Conservation (phyloP, 2,329 filamentous ascomycete species). For the Phyllosticta citriasiana region DNA sequence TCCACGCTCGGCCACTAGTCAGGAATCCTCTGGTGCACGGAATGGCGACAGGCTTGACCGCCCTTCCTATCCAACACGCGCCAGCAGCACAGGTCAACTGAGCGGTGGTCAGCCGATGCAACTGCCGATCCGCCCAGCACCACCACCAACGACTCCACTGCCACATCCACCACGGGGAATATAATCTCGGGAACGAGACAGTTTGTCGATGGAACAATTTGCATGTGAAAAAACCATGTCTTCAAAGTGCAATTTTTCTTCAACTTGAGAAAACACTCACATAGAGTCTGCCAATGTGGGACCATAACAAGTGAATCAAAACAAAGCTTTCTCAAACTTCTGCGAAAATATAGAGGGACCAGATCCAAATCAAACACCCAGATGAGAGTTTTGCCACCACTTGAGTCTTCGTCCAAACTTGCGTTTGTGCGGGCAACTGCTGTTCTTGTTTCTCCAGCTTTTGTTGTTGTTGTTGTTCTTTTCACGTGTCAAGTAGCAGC, state of each 20-base stretch:
- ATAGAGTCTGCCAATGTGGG: background rate
- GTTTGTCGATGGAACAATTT: background rate
- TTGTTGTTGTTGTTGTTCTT: background rate
- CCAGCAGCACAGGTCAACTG: conserved; percentile 30
- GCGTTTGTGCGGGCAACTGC: background rate
- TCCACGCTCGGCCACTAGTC: conserved; percentile 1
- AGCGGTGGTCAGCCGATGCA: conserved; percentile 27
- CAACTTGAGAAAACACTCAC: background rate
- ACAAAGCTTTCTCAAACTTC: background rate
- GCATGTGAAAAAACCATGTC: background rate
- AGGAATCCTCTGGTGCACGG: conserved; percentile 13
- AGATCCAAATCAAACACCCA: background rate
- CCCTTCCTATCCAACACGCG: conserved; percentile 33
- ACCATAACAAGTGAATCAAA: background rate
- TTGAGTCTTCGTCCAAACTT: background rate
- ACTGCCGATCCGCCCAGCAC: conserved; percentile 37
- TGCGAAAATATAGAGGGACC: background rate
- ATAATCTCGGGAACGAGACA: background rate
- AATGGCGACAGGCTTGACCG: conserved; percentile 19
- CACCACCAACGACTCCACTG: conserved; percentile 16
- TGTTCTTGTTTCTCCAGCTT: background rate
- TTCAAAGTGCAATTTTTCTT: background rate
- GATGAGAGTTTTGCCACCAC: background rate
- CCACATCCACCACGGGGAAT: conserved; percentile 8
- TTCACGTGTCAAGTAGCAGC: background rate